phyloP scores from a whole-genome alignment of 768 basidiomycete genomes.

The Lactifluus rugatus region DNA sequence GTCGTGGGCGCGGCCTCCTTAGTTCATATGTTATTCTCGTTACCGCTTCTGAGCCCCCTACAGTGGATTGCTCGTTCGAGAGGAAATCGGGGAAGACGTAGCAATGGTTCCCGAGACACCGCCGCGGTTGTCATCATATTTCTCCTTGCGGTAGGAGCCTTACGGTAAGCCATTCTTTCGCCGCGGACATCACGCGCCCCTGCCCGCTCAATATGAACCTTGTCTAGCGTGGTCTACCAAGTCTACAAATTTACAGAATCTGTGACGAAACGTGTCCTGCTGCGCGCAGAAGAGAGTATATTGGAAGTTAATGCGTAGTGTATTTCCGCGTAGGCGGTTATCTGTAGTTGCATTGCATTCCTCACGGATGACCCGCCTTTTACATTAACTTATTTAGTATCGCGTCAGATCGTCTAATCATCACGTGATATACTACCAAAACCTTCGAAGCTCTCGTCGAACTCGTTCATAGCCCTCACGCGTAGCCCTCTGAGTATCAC shows the following conservation, averaged over 20 bases:
- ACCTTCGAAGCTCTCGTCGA: conserved; percentile 58
- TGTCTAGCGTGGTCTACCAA: conserved; percentile 52
- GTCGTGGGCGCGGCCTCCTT: conserved; percentile 69
- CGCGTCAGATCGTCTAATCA: neutral
- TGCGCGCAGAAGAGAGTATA: conserved; percentile 71
- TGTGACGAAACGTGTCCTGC: conserved; percentile 48
- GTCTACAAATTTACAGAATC: conserved; percentile 58
- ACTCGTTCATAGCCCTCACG: conserved; percentile 56
- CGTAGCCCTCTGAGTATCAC: conserved; percentile 42
- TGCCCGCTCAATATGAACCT: conserved; percentile 14
- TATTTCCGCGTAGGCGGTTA: conserved; percentile 17
- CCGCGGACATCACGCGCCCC: neutral
- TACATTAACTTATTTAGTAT: neutral
- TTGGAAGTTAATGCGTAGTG: conserved; percentile 52
- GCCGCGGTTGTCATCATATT: conserved; percentile 55
- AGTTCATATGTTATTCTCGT: conserved; percentile 57
- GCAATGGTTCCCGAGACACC: conserved; percentile 44
- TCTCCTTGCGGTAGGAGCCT: conserved; percentile 51
- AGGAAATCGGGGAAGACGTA: conserved; percentile 43
- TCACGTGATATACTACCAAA: conserved; percentile 43
- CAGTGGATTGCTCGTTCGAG: conserved; percentile 63
- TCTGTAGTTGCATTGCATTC: neutral
- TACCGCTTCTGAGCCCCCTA: conserved; percentile 55
- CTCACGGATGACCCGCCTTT: neutral
- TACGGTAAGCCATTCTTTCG: conserved; percentile 37